Conservation (phyloP, 768 basidiomycete genomes). For the Xerocomus potaroensis region DNA sequence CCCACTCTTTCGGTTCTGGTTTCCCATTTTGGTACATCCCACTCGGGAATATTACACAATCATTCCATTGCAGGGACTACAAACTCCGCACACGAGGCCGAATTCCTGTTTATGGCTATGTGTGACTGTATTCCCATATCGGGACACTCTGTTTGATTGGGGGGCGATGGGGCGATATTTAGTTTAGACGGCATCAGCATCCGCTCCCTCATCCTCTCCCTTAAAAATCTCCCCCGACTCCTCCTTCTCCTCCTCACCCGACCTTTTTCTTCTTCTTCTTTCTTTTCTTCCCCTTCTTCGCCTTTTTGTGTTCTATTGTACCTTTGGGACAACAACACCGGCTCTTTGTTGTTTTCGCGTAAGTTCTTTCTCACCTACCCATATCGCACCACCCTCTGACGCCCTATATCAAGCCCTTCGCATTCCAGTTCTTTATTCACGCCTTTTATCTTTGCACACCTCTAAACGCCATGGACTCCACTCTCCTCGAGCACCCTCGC, state of each 20-base stretch:
- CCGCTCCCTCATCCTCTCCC: slow-evolving; percentile 24
- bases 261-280: slow-evolving; percentile 32
- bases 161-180: slow-evolving; percentile 30
- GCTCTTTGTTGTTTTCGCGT: slow-evolving; percentile 32
- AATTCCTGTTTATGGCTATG: slow-evolving; percentile 10
- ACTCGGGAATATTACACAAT: slow-evolving; percentile 28
- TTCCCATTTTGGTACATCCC: slow-evolving; percentile 3
- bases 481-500: slow-evolving; percentile 48
- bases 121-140: slow-evolving; percentile 12
- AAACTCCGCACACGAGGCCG: slow-evolving; percentile 33
- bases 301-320: slow-evolving; percentile 33
- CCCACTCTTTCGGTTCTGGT: slow-evolving; percentile 7
- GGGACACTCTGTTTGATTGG: neutral
- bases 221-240: slow-evolving; percentile 17
- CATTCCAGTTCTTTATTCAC: slow-evolving; percentile 31
- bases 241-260: slow-evolving; percentile 38
- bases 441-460: slow-evolving; percentile 38
- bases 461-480: slow-evolving; percentile 41
- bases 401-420: slow-evolving; percentile 23
- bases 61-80: slow-evolving; percentile 29
- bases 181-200: slow-evolving; percentile 34
- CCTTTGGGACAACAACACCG: slow-evolving; percentile 30
- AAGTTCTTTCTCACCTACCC: slow-evolving; percentile 11
- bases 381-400: slow-evolving; percentile 1
- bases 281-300: slow-evolving; percentile 21